A percentile compares a stretch with the other conserved stretches of the same genome.
phyloP scores from a whole-genome alignment of 805 yeast genomes.

The Starmerella floris region DNA sequence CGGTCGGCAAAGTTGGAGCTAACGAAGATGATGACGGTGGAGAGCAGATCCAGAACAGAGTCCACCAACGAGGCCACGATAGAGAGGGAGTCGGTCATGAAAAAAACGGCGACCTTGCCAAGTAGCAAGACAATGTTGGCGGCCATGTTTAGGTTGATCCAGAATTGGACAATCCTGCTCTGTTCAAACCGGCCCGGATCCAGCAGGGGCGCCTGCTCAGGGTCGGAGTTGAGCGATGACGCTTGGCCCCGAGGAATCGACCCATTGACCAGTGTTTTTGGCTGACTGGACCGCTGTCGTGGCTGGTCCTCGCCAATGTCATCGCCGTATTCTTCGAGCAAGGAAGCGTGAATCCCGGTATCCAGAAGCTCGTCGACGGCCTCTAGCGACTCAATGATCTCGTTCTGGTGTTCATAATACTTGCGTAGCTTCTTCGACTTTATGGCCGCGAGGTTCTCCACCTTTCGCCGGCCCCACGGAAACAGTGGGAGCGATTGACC shows the following conservation, averaged over 20 bases:
- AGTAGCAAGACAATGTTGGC: constrained; percentile 42
- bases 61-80: constrained; percentile 68
- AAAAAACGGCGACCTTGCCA: constrained; percentile 48
- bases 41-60: constrained; percentile 57
- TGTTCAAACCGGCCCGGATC: neutral
- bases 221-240: neutral
- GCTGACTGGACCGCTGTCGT: constrained; percentile 17
- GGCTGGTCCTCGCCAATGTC: constrained; percentile 24
- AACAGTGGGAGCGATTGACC: constrained; percentile 32
- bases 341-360: constrained; percentile 52
- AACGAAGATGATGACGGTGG: constrained; percentile 57
- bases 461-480: constrained; percentile 31
- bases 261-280: constrained; percentile 1
- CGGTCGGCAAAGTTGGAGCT: constrained; percentile 35
- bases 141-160: constrained; percentile 51
- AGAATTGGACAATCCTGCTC: constrained; percentile 35
- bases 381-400: constrained; percentile 39
- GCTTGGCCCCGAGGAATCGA: neutral
- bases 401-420: constrained; percentile 49
- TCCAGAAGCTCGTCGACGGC: constrained; percentile 56
- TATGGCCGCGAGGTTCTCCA: constrained; percentile 21
- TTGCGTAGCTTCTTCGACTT: constrained; percentile 17
- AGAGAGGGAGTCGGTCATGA: constrained; percentile 59
- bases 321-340: constrained; percentile 48
- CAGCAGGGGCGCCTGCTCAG: neutral